Evolutionary conservation across 2,329 filamentous ascomycete species (phyloP), one percentile per base, ranked within the genome.

Genomic region (Xylariaceae sp.): DNA sequence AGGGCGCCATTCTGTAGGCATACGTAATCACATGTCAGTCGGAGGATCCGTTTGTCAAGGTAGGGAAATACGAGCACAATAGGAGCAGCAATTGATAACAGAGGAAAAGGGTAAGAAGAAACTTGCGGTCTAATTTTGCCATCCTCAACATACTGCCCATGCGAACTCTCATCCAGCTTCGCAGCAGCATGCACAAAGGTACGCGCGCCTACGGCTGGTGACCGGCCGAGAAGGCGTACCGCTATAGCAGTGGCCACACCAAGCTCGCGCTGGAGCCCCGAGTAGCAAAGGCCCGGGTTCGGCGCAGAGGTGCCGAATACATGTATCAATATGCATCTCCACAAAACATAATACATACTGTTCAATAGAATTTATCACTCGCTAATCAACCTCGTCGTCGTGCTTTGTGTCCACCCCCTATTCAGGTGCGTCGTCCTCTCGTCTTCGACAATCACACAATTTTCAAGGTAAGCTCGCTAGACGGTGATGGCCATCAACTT

Each of bases 71-170:
- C 7, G 19, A 17, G 29, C 14, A 4, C 24, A 16, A 17, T 21
- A 16, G 8, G 3, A 16, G 8, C 14, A 37, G 14, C n/a, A 36
- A 14, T 17, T n/a, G 26, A n/a, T 3, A 19, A 34, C n/a, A 16
- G 12, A 26, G 26, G 28, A 31, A 31, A 11, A 9, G n/a, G 3
- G 4, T n/a, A 19, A 14, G 2, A n/a, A 4, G 23, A 3, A 11
- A 58, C 61, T 59, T 23, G 60, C 59, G 63, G 57, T 21, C 44
- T 52, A 3, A 65, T 11, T 26, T 54, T 53, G 4, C 58, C 19
- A 16, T 58, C 60, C 11, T 60, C 64, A 19, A 65, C 3, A 14
- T 60, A 63, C 12, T 65, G 53, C 6, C 60, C 62, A 43, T 63
- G 64, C 2, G 46, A 31, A 8, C 31, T 34, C 11, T 43, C 16